Percentiles rank a stretch among this genome's conserved stretches.
These are phyloP conservation scores for Arctium lappa DNA, from an alignment of 129 eudicot species.

Conservation along the genomic window DNA sequence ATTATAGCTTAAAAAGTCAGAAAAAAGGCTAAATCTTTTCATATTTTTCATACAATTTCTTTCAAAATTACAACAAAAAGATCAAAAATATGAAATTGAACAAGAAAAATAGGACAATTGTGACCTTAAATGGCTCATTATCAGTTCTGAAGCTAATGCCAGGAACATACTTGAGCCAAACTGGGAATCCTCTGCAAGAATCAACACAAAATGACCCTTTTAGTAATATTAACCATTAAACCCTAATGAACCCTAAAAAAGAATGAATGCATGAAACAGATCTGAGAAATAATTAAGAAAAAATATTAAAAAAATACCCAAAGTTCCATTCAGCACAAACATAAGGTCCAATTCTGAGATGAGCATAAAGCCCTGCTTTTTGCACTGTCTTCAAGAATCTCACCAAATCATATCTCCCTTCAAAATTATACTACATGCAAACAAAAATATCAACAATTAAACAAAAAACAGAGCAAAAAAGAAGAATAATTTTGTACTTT, in stretches of 20 bases:
- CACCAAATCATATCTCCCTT: slow-evolving; percentile 76
- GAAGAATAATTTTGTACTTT: not conserved
- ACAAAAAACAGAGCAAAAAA: not conserved
- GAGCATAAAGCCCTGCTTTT: slow-evolving; percentile 82
- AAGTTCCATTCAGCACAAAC: slow-evolving; percentile 95
- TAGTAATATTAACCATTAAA: slow-evolving; percentile 1
- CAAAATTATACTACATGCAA: slow-evolving; percentile 60
- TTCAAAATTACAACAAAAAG: not conserved
- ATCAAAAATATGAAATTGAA: slow-evolving; percentile 19
- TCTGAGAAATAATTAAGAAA: slow-evolving; percentile 4
- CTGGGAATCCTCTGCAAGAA: slow-evolving; percentile 80
- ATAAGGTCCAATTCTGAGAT: slow-evolving; percentile 83
- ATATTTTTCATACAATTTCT: not conserved
- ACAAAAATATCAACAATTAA: not conserved
- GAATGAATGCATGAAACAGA: slow-evolving; percentile 7
- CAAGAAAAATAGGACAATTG: slow-evolving; percentile 43
- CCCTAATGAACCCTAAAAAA: not conserved
- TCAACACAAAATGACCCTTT: slow-evolving; percentile 7
- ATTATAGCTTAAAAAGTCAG: not conserved
- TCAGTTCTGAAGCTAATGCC: slow-evolving; percentile 92
- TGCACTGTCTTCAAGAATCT: slow-evolving; percentile 67
- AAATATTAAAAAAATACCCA: slow-evolving; percentile 46
- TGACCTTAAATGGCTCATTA: slow-evolving; percentile 90
- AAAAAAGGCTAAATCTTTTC: not conserved
- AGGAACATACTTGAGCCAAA: slow-evolving; percentile 88